Conservation (phyloP, 345 rosid species). For the Iberis pinnata region DNA sequence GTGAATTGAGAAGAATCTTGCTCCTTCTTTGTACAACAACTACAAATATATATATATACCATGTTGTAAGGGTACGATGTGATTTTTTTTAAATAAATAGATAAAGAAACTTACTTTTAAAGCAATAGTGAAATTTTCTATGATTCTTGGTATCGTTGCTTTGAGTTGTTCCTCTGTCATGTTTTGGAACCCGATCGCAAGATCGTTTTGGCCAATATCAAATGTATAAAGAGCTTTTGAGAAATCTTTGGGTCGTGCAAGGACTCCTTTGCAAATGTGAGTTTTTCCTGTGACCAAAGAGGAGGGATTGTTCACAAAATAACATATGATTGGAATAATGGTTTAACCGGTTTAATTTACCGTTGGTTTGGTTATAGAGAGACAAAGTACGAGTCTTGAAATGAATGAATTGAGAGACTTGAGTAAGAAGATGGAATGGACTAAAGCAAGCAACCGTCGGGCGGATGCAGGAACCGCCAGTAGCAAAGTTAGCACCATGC, state of each 20-base stretch:
- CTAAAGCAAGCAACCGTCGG: conserved; percentile 46
- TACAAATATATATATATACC: conserved; percentile 30
- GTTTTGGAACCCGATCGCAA: conserved; percentile 43
- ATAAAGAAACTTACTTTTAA: conserved; percentile 35
- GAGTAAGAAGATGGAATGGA: conserved; percentile 55
- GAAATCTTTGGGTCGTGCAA: conserved; percentile 65
- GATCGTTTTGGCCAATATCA: conserved; percentile 75
- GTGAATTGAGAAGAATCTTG: conserved; percentile 74
- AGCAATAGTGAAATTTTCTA: conserved; percentile 40
- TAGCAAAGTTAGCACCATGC: conserved; percentile 70
- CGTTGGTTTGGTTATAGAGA: conserved; percentile 33
- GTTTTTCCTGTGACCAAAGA: conserved; percentile 1
- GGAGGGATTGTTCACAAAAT: neutral
- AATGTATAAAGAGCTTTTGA: conserved; percentile 56
- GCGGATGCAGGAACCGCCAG: conserved; percentile 64
- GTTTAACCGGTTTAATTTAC: conserved; percentile 23
- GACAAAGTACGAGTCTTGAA: conserved; percentile 45
- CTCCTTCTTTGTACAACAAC: conserved; percentile 57
- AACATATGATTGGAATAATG: too few species aligned
- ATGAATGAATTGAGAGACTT: conserved; percentile 49
- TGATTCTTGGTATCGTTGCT: conserved; percentile 48
- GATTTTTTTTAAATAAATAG: neutral
- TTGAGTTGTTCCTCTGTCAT: conserved; percentile 38
- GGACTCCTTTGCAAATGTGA: conserved; percentile 31
- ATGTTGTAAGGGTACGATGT: conserved; percentile 1